Percentiles rank a stretch among this genome's conserved stretches.
phyloP scores from a whole-genome alignment of 495 filamentous ascomycete genomes.

The Tuber umbilicatum region DNA sequence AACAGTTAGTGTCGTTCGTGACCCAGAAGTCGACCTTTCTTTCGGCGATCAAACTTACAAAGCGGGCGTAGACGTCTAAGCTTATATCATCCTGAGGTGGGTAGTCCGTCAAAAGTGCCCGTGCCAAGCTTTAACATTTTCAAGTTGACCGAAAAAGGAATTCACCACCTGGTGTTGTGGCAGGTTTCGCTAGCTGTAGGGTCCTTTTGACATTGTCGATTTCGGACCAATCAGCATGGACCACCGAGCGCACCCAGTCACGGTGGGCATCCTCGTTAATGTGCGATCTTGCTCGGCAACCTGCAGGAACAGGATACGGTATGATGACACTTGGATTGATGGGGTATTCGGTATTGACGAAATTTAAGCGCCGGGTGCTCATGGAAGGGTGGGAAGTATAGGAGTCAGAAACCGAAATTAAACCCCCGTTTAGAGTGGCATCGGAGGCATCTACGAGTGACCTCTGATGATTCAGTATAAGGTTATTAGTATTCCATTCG shows the following conservation, averaged over 20 bases:
- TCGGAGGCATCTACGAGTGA: not conserved
- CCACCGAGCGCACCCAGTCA: not conserved
- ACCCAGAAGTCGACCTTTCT: not conserved
- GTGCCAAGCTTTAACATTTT: not conserved
- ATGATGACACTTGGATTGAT: constrained; percentile 1
- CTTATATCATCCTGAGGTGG: not conserved
- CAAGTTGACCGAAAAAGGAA: not conserved
- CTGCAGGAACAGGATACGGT: not conserved
- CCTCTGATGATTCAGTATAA: not conserved
- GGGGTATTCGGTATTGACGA: not conserved
- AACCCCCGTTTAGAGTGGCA: not conserved
- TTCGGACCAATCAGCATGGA: not conserved
- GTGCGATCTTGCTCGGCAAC: no score
- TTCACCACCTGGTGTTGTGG: not conserved
- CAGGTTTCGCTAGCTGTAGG: not conserved
- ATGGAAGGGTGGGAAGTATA: not conserved
- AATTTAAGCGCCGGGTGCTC: not conserved
- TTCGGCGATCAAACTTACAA: not conserved
- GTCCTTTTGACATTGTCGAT: not conserved
- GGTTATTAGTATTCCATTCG: not conserved
- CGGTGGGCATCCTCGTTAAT: not conserved
- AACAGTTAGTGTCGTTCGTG: not conserved
- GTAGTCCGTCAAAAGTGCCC: not conserved
- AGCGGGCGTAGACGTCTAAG: constrained; percentile 1
- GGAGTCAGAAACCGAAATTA: not conserved